These are phyloP conservation scores for Jacaranda mimosifolia DNA, from an alignment of 257 asterid genomes.

Conservation along the genomic window DNA sequence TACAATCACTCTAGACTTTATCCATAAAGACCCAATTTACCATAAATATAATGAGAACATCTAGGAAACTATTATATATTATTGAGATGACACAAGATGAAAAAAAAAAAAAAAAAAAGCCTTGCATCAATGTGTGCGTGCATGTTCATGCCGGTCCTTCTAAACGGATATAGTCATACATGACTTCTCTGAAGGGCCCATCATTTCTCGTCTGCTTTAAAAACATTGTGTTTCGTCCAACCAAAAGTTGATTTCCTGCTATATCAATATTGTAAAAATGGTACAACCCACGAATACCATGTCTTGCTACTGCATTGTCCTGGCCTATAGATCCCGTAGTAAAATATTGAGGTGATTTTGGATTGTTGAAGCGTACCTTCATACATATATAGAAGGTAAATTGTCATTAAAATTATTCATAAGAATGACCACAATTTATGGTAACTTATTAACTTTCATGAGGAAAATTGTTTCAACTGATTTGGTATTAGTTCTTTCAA, in stretches of 20 bases:
- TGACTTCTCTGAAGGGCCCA: conserved; percentile 45
- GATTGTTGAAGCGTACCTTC: conserved; percentile 60
- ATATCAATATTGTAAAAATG: conserved; percentile 41
- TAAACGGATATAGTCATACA: conserved; percentile 57
- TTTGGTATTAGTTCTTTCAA: too few species aligned
- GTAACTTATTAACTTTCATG: too few species aligned
- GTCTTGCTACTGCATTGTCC: conserved; percentile 72
- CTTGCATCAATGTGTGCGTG: not conserved
- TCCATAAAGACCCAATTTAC: not conserved
- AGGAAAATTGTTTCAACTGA: too few species aligned
- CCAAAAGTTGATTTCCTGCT: conserved; percentile 36
- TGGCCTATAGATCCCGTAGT: conserved; percentile 53
- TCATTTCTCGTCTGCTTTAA: conserved; percentile 44
- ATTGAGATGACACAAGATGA: not conserved
- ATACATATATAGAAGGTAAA: not conserved
- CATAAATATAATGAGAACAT: not conserved
- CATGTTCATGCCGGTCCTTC: conserved; percentile 24
- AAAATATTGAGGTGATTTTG: conserved; percentile 41
- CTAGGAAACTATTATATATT: not conserved
- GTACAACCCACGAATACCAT: conserved; percentile 63
- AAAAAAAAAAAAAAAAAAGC: not conserved
- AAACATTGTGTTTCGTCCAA: conserved; percentile 53
- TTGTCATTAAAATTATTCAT: not conserved
- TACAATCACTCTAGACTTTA: too few species aligned
- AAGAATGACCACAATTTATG: too few species aligned